A percentile compares a stretch with the other conserved stretches of the same genome.
phyloP scores from a whole-genome alignment of 2,329 filamentous ascomycete species.

The Cladophialophora psammophila region DNA sequence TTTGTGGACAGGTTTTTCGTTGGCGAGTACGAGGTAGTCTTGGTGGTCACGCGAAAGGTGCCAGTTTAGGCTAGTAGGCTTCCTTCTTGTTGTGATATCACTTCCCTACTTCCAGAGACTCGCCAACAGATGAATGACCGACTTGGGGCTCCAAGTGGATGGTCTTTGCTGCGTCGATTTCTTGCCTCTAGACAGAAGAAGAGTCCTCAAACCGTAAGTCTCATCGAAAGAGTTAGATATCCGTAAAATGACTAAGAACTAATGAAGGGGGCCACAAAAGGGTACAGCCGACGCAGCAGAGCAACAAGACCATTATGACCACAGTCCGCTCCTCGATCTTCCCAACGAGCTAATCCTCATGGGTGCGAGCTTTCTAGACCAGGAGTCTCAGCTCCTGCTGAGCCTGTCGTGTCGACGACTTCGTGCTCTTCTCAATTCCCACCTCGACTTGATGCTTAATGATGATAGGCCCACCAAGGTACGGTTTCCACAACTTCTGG shows the following conservation, averaged over 20 bases:
- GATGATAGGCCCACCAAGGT: constrained; percentile 26
- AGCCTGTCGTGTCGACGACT: constrained; percentile 32
- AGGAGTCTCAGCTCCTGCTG: constrained; percentile 27
- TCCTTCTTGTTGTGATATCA: constrained; percentile 13
- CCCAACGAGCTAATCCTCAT: constrained; percentile 32
- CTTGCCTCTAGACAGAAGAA: constrained; percentile 27
- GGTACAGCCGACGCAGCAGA: constrained; percentile 19
- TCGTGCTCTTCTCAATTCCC: constrained; percentile 28
- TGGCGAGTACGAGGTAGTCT: too few species aligned
- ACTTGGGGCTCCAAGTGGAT: constrained; percentile 20
- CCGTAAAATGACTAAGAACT: constrained; percentile 25
- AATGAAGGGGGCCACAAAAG: constrained; percentile 25
- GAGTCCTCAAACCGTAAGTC: constrained; percentile 24
- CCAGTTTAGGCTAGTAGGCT: too few species aligned
- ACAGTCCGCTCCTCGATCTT: constrained; percentile 29
- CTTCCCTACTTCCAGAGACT: constrained; percentile 21
- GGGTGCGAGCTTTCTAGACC: constrained; percentile 27
- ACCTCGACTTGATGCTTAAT: constrained; percentile 22
- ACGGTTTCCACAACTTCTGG: constrained; percentile 28
- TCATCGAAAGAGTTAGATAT: constrained; percentile 25
- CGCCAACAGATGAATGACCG: constrained; percentile 21
- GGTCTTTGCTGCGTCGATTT: constrained; percentile 24
- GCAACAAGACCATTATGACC: constrained; percentile 21
- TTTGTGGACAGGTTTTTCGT: too few species aligned
- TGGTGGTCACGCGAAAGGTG: too few species aligned